These are phyloP conservation scores for Phytopythium litorale DNA, from an alignment of 352 stramenopile species.

Conservation along the genomic window DNA sequence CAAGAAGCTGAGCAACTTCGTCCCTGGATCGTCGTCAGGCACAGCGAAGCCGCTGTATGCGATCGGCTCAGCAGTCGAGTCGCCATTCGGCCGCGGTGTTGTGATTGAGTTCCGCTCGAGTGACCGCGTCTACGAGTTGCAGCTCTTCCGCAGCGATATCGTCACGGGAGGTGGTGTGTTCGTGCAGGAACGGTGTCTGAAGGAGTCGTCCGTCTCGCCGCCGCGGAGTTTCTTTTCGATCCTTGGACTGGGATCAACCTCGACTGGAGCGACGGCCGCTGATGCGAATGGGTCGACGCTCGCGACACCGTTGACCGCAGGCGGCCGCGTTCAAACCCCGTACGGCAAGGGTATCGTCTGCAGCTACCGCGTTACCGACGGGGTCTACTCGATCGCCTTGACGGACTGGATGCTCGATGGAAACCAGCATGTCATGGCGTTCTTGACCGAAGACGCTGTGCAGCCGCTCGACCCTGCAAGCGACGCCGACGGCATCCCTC, in stretches of 20 bases:
- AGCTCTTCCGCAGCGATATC: slow-evolving; percentile 41
- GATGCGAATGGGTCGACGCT: slow-evolving; percentile 1
- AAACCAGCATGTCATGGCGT: slow-evolving; percentile 40
- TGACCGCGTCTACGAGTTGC: slow-evolving; percentile 69
- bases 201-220: slow-evolving; percentile 44
- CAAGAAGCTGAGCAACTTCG: slow-evolving; percentile 75
- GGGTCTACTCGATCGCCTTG: slow-evolving; percentile 47
- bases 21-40: slow-evolving; percentile 29
- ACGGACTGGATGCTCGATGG: slow-evolving; percentile 44
- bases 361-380: slow-evolving; percentile 35
- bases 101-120: slow-evolving; percentile 59
- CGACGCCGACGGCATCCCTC: slow-evolving; percentile 35
- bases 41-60: slow-evolving; percentile 42
- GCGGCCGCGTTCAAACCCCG: slow-evolving; percentile 42
- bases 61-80: slow-evolving; percentile 56
- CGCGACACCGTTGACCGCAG: slow-evolving; percentile 15
- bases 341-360: slow-evolving; percentile 60
- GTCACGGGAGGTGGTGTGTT: slow-evolving; percentile 32
- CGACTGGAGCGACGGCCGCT: neutral
- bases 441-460: slow-evolving; percentile 44
- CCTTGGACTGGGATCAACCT: slow-evolving; percentile 32
- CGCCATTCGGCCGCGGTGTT: slow-evolving; percentile 68
- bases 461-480: slow-evolving; percentile 25
- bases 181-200: slow-evolving; percentile 53
- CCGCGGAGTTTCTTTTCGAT: slow-evolving; percentile 71